Percentiles rank a stretch among this genome's conserved stretches.
Evolutionary conservation across 345 rosid genomes (phyloP).

Genomic region (Acer saccharum): DNA sequence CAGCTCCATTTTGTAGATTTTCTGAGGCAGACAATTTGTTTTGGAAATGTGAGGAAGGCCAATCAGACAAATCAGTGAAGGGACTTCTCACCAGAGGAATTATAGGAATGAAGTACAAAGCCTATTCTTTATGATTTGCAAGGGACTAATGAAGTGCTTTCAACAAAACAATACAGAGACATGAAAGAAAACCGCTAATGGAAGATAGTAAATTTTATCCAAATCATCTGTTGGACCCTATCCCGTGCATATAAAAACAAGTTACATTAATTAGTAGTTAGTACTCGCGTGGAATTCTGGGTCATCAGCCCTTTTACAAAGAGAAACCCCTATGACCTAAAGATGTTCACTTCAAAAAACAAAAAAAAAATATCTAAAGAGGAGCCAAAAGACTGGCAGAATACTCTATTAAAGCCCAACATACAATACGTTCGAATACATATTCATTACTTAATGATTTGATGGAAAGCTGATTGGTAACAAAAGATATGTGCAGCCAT

Average conservation of each 20-base stretch:
- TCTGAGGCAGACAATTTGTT: not conserved
- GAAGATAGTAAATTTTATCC: not conserved
- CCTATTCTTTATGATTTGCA: not conserved
- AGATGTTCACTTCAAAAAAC: not conserved
- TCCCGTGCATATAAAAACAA: too few relatives aligned
- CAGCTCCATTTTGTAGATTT: not conserved
- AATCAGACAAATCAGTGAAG: not conserved
- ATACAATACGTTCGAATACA: not conserved
- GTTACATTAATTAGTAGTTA: not conserved
- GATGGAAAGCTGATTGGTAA: not conserved
- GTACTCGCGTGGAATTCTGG: not conserved
- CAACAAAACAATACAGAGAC: not conserved
- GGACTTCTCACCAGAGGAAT: not conserved
- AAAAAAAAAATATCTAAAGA: not conserved
- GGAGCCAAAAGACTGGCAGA: not conserved
- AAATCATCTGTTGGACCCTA: not conserved
- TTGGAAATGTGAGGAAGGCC: too few relatives aligned
- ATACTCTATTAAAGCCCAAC: not conserved
- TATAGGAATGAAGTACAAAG: not conserved
- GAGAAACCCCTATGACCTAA: not conserved
- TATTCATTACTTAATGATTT: not conserved
- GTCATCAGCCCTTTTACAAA: not conserved
- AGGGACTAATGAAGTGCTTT: not conserved
- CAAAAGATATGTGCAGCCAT: not conserved
- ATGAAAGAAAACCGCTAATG: not conserved